These are phyloP conservation scores for Lolium perenne DNA, from an alignment of 176 grass and related monocot species.

Conservation along the genomic window DNA sequence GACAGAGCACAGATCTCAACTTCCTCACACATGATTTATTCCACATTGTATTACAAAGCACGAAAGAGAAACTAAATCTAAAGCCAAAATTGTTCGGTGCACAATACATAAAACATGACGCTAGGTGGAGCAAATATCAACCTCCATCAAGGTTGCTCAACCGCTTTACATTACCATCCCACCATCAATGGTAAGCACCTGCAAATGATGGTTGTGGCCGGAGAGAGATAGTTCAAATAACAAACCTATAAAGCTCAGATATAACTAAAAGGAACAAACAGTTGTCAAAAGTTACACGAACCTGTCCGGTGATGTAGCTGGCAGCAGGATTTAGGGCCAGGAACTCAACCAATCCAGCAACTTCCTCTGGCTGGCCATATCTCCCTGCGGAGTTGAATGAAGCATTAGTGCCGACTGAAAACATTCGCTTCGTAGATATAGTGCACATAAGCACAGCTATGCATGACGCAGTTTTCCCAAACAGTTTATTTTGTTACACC, in stretches of 20 bases:
- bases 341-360: slow-evolving; percentile 58
- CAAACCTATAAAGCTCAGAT: background rate
- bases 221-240: background rate
- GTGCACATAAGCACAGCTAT: background rate
- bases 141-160: slow-evolving; percentile 9
- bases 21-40: slow-evolving; percentile 37
- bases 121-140: background rate
- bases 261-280: background rate
- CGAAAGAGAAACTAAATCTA: background rate
- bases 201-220: background rate
- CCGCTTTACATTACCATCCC: slow-evolving; percentile 70
- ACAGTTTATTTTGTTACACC: background rate
- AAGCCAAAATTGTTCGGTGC: slow-evolving; percentile 35
- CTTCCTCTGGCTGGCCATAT: slow-evolving; percentile 81
- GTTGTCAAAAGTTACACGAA: background rate
- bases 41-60: background rate
- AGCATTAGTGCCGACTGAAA: background rate
- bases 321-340: slow-evolving; percentile 54
- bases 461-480: background rate
- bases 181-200: slow-evolving; percentile 75
- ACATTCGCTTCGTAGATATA: background rate
- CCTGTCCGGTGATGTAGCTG: slow-evolving; percentile 64
- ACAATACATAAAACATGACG: slow-evolving; percentile 6
- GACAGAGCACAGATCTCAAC: background rate
- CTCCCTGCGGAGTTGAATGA: slow-evolving; percentile 60